Percentiles rank a stretch among this genome's conserved stretches.
These are phyloP conservation scores for Cerioporus squamosus DNA, from an alignment of 1,284 basidiomycete genomes.

Conservation along the genomic window DNA sequence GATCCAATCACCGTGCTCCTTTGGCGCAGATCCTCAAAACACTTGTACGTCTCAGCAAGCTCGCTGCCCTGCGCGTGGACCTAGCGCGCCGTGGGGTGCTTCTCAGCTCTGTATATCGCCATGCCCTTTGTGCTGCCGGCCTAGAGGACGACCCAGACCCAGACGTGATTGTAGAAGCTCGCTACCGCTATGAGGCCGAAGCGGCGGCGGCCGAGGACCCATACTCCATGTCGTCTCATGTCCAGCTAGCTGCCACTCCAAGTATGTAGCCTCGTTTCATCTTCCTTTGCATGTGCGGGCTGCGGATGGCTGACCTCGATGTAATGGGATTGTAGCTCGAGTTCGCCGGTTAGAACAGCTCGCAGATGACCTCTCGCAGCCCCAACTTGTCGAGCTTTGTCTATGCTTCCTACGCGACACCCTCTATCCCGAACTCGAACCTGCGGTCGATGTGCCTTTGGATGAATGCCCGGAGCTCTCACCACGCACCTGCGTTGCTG, in stretches of 20 bases:
- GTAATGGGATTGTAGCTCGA: neutral
- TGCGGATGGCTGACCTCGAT: neutral
- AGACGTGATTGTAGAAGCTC: neutral
- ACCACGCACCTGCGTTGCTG: neutral
- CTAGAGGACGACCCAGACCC: neutral
- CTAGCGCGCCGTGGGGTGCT: constrained; percentile 7
- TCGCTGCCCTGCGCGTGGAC: constrained; percentile 15
- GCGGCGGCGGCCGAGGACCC: neutral
- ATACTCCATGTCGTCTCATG: neutral
- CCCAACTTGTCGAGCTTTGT: neutral
- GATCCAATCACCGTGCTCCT: constrained; percentile 16
- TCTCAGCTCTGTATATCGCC: neutral
- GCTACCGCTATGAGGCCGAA: neutral
- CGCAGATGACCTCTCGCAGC: neutral
- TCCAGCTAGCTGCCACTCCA: neutral
- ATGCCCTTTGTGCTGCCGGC: neutral
- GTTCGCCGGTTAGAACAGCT: neutral
- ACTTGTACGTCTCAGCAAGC: constrained; percentile 16
- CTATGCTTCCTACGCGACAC: constrained; percentile 2
- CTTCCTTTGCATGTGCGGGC: too few relatives aligned
- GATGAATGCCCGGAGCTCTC: constrained; percentile 3
- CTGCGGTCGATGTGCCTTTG: neutral
- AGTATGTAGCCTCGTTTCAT: neutral
- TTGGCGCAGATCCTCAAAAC: constrained; percentile 24
- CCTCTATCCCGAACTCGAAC: neutral